phyloP scores from a whole-genome alignment of 75 land plant species.

The Pinus taeda region DNA sequence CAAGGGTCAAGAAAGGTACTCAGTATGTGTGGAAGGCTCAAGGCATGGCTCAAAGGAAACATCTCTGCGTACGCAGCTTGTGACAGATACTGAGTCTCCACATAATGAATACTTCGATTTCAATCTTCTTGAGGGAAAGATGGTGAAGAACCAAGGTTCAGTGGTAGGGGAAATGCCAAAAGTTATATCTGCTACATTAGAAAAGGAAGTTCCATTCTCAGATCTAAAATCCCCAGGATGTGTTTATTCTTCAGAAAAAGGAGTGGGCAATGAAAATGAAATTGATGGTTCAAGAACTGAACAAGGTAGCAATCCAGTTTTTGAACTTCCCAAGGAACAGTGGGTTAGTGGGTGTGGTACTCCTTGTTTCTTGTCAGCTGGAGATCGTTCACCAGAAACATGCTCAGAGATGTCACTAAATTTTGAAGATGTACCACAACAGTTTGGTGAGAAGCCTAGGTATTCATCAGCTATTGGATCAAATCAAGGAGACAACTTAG shows the following conservation, averaged over 20 bases:
- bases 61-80: neutral
- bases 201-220: neutral
- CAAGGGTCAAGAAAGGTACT: neutral
- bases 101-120: conserved; percentile 8
- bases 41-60: neutral
- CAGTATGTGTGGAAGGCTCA: neutral
- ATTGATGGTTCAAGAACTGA: neutral
- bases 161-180: neutral
- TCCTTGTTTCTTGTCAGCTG: conserved; percentile 10
- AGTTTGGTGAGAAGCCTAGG: neutral
- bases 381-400: conserved; percentile 12
- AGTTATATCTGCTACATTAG: neutral
- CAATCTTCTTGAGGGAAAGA: conserved; percentile 6
- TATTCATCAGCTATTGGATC: neutral
- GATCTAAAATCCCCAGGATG: neutral
- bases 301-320: neutral
- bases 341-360: neutral
- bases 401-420: conserved; percentile 10
- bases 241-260: neutral
- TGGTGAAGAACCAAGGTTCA: neutral
- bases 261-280: neutral
- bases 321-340: conserved; percentile 11
- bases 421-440: neutral
- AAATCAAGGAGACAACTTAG: neutral
- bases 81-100: neutral